A percentile compares a stretch with the other conserved stretches of the same genome.
Conservation (phyloP, 768 basidiomycete genomes). For the Amanita pseudoporphyria region DNA sequence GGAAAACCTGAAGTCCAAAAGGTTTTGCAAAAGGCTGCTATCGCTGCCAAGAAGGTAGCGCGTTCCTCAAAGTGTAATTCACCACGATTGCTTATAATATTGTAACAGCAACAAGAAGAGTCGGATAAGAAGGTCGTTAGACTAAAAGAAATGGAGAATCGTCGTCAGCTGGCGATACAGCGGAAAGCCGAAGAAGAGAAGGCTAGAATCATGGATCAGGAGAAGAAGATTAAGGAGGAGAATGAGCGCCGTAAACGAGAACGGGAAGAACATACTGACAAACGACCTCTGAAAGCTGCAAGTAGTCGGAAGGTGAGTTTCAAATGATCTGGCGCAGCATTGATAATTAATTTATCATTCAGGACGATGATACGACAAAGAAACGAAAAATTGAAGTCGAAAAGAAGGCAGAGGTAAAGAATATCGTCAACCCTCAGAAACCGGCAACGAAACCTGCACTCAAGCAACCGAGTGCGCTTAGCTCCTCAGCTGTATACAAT, state of each 20-base stretch:
- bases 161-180: conserved; percentile 61
- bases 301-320: conserved; percentile 45
- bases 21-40: conserved; percentile 66
- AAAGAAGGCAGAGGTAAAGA: conserved; percentile 53
- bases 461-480: conserved; percentile 27
- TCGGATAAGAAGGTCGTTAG: conserved; percentile 68
- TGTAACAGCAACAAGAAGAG: conserved; percentile 79
- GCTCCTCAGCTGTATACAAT: conserved; percentile 31
- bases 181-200: conserved; percentile 78
- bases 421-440: conserved; percentile 42
- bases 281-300: conserved; percentile 44
- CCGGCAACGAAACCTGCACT: conserved; percentile 36
- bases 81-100: conserved; percentile 2
- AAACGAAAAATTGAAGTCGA: conserved; percentile 61
- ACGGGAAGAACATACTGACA: conserved; percentile 67
- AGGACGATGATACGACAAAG: conserved; percentile 66
- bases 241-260: conserved; percentile 74
- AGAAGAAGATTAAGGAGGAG: conserved; percentile 65
- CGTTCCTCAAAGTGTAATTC: neutral
- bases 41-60: conserved; percentile 82
- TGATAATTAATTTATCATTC: neutral
- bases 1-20: conserved; percentile 72
- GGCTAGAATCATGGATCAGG: conserved; percentile 50
- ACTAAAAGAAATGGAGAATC: conserved; percentile 73
- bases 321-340: conserved; percentile 1